These are phyloP conservation scores for Heterobasidion annosum DNA, from an alignment of 1,284 basidiomycete genomes.

Conservation along the genomic window DNA sequence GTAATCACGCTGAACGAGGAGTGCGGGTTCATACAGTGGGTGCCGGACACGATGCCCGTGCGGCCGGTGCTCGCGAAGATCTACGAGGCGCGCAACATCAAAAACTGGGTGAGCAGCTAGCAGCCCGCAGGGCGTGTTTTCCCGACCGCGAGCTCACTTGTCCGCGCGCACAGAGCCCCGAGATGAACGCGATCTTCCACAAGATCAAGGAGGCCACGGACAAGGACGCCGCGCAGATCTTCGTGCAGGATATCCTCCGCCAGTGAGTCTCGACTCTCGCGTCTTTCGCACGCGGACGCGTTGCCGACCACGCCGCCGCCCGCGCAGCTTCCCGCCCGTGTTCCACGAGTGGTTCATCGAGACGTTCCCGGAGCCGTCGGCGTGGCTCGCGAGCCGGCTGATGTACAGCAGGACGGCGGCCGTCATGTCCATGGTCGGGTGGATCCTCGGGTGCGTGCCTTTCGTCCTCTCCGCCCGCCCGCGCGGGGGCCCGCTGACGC, in stretches of 20 bases:
- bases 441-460: conserved; percentile 83
- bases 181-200: conserved; percentile 42
- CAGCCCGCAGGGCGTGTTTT: conserved; percentile 14
- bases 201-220: conserved; percentile 46
- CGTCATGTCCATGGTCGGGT: conserved; percentile 99
- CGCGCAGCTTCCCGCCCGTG: conserved; percentile 65
- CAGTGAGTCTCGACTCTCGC: conserved; percentile 29
- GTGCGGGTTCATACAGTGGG: conserved; percentile 98
- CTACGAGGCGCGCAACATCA: conserved; percentile 62
- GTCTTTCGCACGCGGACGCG: neutral
- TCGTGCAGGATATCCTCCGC: conserved; percentile 52
- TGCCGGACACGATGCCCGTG: conserved; percentile 86
- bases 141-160: neutral
- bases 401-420: conserved; percentile 87
- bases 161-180: neutral
- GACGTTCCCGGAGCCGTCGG: conserved; percentile 93
- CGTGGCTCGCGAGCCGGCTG: conserved; percentile 87
- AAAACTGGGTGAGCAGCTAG: conserved; percentile 46
- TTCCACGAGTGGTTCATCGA: conserved; percentile 98
- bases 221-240: conserved; percentile 49
- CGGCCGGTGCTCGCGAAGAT: conserved; percentile 70
- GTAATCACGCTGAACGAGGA: conserved; percentile 97
- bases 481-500: neutral
- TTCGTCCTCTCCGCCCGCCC: neutral
- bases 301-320: neutral